phyloP scores from a whole-genome alignment of 345 rosid species.

The Dipteronia sinensis region DNA sequence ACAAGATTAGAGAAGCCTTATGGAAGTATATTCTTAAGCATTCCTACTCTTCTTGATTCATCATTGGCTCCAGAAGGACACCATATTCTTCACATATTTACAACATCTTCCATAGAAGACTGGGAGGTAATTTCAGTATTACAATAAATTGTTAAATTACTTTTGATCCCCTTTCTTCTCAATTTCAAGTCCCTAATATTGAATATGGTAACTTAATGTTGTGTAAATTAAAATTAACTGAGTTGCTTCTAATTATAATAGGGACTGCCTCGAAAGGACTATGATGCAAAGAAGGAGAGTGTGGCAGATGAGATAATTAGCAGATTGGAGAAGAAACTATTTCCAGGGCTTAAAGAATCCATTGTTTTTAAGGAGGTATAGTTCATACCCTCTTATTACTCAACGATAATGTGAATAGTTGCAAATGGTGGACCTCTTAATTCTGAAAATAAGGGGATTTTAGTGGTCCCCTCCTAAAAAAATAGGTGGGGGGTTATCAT shows the following conservation, averaged over 20 bases:
- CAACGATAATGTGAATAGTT: not conserved
- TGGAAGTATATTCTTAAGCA: constrained; percentile 95
- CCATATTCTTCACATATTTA: constrained; percentile 91
- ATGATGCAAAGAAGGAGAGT: constrained; percentile 73
- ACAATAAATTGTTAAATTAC: constrained; percentile 17
- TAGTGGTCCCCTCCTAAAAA: no score
- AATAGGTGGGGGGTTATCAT: no score
- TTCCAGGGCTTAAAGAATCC: constrained; percentile 78
- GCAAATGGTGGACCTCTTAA: not conserved
- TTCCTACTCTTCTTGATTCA: constrained; percentile 90
- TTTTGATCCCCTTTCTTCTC: not conserved
- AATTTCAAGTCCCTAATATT: not conserved
- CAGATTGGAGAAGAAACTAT: constrained; percentile 82
- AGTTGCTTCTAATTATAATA: constrained; percentile 29
- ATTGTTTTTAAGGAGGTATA: constrained; percentile 81
- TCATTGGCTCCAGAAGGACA: constrained; percentile 79
- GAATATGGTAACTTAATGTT: not conserved
- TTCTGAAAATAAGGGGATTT: no score
- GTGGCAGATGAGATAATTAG: constrained; percentile 62
- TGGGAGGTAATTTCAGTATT: constrained; percentile 64
- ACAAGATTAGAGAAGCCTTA: constrained; percentile 71
- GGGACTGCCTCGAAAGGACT: constrained; percentile 76
- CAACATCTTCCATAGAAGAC: constrained; percentile 81
- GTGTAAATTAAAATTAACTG: not conserved
- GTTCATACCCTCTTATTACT: constrained; percentile 1